These are phyloP conservation scores for Aspergillus niger DNA, from an alignment of 2,329 filamentous ascomycete species.

Conservation along the genomic window DNA sequence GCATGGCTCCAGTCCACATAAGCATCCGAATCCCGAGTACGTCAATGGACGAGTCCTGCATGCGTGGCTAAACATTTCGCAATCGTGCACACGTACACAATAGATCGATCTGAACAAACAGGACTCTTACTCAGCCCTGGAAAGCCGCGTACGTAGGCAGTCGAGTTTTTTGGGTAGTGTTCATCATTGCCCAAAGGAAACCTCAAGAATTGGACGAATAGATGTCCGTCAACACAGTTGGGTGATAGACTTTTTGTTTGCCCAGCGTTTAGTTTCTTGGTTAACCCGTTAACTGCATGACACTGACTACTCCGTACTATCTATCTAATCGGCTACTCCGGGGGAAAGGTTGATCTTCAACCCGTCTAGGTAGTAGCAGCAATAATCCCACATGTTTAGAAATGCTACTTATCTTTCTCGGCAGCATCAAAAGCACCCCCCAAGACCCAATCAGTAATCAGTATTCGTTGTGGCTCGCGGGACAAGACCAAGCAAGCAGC, in stretches of 20 bases:
- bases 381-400: too few relatives aligned
- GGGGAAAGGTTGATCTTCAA: too few relatives aligned
- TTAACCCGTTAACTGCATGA: too few relatives aligned
- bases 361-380: too few relatives aligned
- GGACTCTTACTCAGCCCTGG: not conserved
- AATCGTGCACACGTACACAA: not conserved
- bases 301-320: too few relatives aligned
- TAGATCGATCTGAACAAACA: not conserved
- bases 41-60: not conserved
- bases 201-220: constrained; percentile 2
- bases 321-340: not conserved
- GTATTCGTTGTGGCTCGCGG: too few relatives aligned
- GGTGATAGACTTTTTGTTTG: not conserved
- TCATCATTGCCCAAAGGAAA: not conserved
- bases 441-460: too few relatives aligned
- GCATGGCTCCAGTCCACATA: too few relatives aligned
- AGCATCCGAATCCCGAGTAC: not conserved
- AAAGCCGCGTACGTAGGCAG: constrained; percentile 6
- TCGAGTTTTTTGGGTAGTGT: not conserved
- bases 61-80: not conserved
- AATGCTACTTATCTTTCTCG: too few relatives aligned
- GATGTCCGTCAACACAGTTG: not conserved
- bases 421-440: too few relatives aligned
- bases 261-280: not conserved
- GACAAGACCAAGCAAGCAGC: too few relatives aligned